phyloP scores from a whole-genome alignment of 2,329 filamentous ascomycete species.

The Aspergillus sp. region DNA sequence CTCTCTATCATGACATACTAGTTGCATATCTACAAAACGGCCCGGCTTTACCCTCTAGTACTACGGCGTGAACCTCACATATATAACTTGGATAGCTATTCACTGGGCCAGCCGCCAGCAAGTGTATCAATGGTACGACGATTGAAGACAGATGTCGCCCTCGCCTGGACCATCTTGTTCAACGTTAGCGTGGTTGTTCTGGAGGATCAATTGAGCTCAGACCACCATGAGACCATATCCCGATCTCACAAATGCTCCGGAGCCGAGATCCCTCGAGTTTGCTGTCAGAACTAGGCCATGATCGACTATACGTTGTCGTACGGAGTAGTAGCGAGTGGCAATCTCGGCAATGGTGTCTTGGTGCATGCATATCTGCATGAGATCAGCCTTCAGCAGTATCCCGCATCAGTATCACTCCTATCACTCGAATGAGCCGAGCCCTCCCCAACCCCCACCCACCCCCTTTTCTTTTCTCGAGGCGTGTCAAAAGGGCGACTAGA shows the following conservation, averaged over 20 bases:
- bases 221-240: neutral
- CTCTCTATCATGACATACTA: slow-evolving; percentile 1
- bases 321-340: neutral
- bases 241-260: neutral
- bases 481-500: neutral
- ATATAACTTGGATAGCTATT: no score
- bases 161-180: neutral
- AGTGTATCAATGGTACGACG: no score
- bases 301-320: neutral
- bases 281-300: neutral
- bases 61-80: no score
- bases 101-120: no score
- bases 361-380: slow-evolving; percentile 6
- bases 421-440: neutral
- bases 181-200: neutral
- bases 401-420: neutral
- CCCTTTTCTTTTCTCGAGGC: neutral
- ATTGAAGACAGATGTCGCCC: no score
- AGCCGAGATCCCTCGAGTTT: neutral
- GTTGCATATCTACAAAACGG: neutral
- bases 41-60: no score
- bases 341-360: neutral
- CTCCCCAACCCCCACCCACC: no score
- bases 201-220: neutral
- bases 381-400: neutral